Percentiles rank a stretch among this genome's conserved stretches.
Evolutionary conservation across 192 early-diverging fungal genomes (phyloP).

Genomic region (Coemansia aciculifera): DNA sequence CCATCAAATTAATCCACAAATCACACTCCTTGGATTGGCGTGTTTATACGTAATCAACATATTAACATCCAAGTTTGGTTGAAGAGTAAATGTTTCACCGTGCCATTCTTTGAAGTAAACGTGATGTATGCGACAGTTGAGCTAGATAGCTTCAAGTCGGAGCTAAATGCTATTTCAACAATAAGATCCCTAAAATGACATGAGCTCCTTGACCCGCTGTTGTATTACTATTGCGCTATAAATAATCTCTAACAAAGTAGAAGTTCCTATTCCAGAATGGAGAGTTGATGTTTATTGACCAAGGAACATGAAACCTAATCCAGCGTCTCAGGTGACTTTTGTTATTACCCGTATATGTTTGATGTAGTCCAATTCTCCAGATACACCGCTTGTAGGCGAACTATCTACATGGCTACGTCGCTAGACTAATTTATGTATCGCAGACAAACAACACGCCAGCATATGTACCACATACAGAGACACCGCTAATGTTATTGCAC

Average conservation of each 20-base stretch:
- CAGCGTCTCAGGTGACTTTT: not conserved
- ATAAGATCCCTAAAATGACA: not conserved
- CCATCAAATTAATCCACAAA: too few species aligned
- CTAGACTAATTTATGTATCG: not conserved
- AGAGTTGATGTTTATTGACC: not conserved
- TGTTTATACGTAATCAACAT: not conserved
- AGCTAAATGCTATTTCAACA: not conserved
- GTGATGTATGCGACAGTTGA: not conserved
- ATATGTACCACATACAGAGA: not conserved
- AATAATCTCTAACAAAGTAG: too few species aligned
- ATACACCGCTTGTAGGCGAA: not conserved
- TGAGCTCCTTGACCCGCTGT: not conserved
- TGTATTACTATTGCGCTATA: not conserved
- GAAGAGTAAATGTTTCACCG: not conserved
- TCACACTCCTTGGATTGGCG: too few species aligned
- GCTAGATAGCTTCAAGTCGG: not conserved
- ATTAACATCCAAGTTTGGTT: not conserved
- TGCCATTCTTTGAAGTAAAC: not conserved
- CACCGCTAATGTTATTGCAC: not conserved
- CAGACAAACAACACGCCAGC: not conserved
- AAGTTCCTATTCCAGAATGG: not conserved
- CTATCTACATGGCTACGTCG: not conserved
- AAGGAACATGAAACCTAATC: not conserved
- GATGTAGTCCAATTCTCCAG: not conserved
- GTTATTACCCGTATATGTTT: not conserved